These are phyloP conservation scores for Peronospora tabacina DNA, from an alignment of 352 stramenopile species.

Conservation along the genomic window DNA sequence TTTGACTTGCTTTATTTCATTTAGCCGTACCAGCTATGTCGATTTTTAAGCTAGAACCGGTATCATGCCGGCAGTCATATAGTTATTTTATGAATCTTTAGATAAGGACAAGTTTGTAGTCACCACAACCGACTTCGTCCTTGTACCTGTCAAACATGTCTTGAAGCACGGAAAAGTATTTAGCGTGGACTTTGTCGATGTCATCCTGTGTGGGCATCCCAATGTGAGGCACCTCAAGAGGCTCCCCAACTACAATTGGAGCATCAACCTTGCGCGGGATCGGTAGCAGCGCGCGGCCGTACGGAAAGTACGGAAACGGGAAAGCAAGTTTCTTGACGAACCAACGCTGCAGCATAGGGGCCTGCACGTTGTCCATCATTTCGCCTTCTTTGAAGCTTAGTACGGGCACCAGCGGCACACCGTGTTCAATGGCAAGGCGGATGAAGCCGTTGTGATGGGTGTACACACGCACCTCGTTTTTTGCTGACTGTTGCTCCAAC, in stretches of 20 bases:
- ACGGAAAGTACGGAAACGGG: slow-evolving; percentile 73
- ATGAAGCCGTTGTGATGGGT: slow-evolving; percentile 78
- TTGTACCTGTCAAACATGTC: slow-evolving; percentile 70
- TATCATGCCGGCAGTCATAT: not conserved
- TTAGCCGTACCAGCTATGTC: too few relatives aligned
- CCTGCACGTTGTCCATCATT: slow-evolving; percentile 75
- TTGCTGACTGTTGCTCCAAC: slow-evolving; percentile 53
- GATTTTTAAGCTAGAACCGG: too few relatives aligned
- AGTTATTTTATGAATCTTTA: not conserved
- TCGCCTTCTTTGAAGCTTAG: slow-evolving; percentile 80
- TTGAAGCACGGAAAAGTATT: slow-evolving; percentile 51
- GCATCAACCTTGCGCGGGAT: slow-evolving; percentile 60
- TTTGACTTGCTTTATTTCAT: too few relatives aligned
- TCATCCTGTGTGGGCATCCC: slow-evolving; percentile 40
- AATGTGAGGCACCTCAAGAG: slow-evolving; percentile 46
- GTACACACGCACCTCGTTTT: slow-evolving; percentile 61
- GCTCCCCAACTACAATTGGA: slow-evolving; percentile 55
- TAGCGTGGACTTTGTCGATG: slow-evolving; percentile 51
- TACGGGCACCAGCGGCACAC: slow-evolving; percentile 59
- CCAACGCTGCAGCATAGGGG: slow-evolving; percentile 65
- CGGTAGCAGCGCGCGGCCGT: slow-evolving; percentile 54
- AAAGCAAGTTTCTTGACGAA: slow-evolving; percentile 73
- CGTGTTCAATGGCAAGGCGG: slow-evolving; percentile 68
- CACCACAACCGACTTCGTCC: slow-evolving; percentile 55
- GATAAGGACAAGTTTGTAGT: slow-evolving; percentile 71